Evolutionary conservation across 2,329 filamentous ascomycete genomes (phyloP).

Genomic region (Lachnellula willkommii): DNA sequence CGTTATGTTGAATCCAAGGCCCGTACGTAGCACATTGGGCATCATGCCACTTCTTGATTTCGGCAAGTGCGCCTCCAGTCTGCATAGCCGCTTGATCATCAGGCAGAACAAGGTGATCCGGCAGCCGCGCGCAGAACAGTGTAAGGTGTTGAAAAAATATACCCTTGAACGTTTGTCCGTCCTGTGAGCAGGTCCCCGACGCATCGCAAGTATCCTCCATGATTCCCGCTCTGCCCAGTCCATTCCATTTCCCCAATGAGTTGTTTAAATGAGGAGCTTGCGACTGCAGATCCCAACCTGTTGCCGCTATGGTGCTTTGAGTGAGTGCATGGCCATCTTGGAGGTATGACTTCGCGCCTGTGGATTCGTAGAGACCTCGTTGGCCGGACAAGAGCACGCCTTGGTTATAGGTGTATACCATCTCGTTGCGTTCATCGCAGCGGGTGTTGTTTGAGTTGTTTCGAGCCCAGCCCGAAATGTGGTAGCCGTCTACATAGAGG

Average conservation of each 20-base stretch:
- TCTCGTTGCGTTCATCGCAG: conserved; percentile 78
- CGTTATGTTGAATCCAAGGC: conserved; percentile 75
- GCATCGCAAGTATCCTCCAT: conserved; percentile 82
- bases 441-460: conserved; percentile 57
- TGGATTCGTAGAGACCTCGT: conserved; percentile 73
- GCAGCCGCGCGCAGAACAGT: conserved; percentile 67
- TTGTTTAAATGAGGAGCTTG: not conserved
- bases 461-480: conserved; percentile 60
- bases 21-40: conserved; percentile 60
- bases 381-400: conserved; percentile 81
- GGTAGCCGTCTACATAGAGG: conserved; percentile 82
- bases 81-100: conserved; percentile 27
- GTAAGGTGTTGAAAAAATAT: conserved; percentile 90
- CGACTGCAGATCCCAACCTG: conserved; percentile 60
- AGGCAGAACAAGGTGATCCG: conserved; percentile 25
- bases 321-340: conserved; percentile 76
- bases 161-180: conserved; percentile 87
- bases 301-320: conserved; percentile 67
- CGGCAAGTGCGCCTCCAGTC: conserved; percentile 15
- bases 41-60: conserved; percentile 43
- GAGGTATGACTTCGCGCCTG: conserved; percentile 65
- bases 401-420: conserved; percentile 96
- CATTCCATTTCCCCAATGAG: conserved; percentile 52
- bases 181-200: conserved; percentile 67
- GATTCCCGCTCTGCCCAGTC: conserved; percentile 72